A percentile compares a stretch with the other conserved stretches of the same genome.
Conservation (phyloP, 2,329 filamentous ascomycete species). For the Leptographium flavum region DNA sequence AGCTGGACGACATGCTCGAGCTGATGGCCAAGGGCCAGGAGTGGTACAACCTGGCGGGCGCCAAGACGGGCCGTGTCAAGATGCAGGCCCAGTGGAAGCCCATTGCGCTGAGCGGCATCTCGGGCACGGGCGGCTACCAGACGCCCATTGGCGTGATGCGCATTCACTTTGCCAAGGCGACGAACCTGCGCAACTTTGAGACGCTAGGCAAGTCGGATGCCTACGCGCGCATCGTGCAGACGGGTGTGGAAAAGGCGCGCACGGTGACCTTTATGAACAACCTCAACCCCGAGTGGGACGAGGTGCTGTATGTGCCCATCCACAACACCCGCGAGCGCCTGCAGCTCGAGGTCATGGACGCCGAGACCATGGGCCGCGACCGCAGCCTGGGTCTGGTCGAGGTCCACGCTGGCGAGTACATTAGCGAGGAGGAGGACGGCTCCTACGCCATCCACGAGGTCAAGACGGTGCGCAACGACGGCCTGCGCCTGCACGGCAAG, state of each 20-base stretch:
- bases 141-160: slow-evolving; percentile 92
- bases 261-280: slow-evolving; percentile 96
- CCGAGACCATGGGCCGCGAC: slow-evolving; percentile 84
- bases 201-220: slow-evolving; percentile 95
- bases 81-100: slow-evolving; percentile 92
- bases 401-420: slow-evolving; percentile 62
- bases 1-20: slow-evolving; percentile 83
- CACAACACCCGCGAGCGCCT: slow-evolving; percentile 75
- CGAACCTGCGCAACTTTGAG: slow-evolving; percentile 79
- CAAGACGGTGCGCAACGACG: slow-evolving; percentile 52
- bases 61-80: slow-evolving; percentile 73
- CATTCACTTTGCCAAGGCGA: slow-evolving; percentile 75
- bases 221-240: slow-evolving; percentile 77
- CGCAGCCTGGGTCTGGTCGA: slow-evolving; percentile 74
- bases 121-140: slow-evolving; percentile 73
- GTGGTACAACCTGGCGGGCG: slow-evolving; percentile 82
- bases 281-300: slow-evolving; percentile 88
- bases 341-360: slow-evolving; percentile 88
- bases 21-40: slow-evolving; percentile 86
- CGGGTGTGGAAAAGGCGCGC: slow-evolving; percentile 76
- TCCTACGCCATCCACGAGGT: slow-evolving; percentile 68
- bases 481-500: slow-evolving; percentile 60
- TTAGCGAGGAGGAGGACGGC: slow-evolving; percentile 62
- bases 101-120: slow-evolving; percentile 67
- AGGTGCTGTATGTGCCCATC: slow-evolving; percentile 85